Conservation (phyloP, 208 protist species). For the Giardia muris region DNA sequence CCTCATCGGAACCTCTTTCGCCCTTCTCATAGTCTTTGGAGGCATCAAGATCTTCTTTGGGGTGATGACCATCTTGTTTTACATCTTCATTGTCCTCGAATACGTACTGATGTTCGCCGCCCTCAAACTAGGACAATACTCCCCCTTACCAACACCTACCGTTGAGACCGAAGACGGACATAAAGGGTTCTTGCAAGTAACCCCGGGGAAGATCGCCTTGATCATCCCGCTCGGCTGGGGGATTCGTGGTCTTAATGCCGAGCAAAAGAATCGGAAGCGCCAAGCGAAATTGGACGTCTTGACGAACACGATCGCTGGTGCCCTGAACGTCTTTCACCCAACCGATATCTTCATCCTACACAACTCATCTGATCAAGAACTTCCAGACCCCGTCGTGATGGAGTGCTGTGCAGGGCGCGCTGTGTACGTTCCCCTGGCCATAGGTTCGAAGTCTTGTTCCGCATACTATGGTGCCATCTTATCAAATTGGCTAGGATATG, state of each 20-base stretch:
- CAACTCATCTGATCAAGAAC: conserved; percentile 16
- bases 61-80: neutral
- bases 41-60: neutral
- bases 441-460: conserved; percentile 17
- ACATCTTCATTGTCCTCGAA: conserved; percentile 26
- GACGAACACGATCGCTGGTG: neutral
- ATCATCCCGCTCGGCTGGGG: conserved; percentile 26
- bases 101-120: conserved; percentile 27
- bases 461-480: conserved; percentile 28
- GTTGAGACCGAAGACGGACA: neutral
- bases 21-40: neutral
- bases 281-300: neutral
- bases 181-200: conserved; percentile 20
- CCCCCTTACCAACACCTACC: neutral
- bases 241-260: neutral
- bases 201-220: neutral
- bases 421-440: conserved; percentile 17
- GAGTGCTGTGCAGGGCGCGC: neutral
- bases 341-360: conserved; percentile 28
- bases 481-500: conserved; percentile 5
- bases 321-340: conserved; percentile 17
- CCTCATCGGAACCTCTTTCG: neutral
- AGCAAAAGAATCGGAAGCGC: conserved; percentile 2
- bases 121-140: conserved; percentile 23
- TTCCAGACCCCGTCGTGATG: conserved; percentile 25